Base-by-base conservation (phyloP, 352 stramenopile species). In the Pythium sp. region DNA sequence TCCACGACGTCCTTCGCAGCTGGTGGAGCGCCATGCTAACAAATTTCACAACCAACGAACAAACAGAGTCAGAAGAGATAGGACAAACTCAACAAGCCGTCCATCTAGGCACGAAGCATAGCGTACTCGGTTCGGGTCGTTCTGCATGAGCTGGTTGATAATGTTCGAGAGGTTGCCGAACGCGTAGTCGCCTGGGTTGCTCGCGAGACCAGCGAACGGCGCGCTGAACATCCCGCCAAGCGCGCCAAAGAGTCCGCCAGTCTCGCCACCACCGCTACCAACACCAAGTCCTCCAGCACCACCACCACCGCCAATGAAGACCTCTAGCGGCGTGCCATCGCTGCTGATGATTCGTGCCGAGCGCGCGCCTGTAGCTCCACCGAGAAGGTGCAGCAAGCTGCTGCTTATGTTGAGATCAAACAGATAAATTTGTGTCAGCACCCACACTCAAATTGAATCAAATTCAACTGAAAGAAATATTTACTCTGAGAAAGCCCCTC, bases 91-190 rank as follows among this genome's bases (percentile, higher is more conserved):
- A 57, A 64, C 47, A 64, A 20, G 15, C 30, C n/a, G 9, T 32
- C 20, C 28, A 18, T 36, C 26, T 34, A 2, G 53, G 51, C 6
- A 15, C 46, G 24, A 1, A 30, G 7, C 4, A 15, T 5, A 3
- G 72, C 80, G 68, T 82, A 94, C 88, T 70, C 88, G 77, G 66
- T 94, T 96, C 8, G 86, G 76, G 38, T 96, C 88, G 71, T 94
- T 94, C 61, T 94, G 86, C 88, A 96, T 96, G 22, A 96, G 80
- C 65, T 96, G 88, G 67, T 94, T 94, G 62, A 96, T 94, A 28
- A 96, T 76, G 55, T 76, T 93, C 18, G 87, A 81, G 68, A 94
- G 86, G 58, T 90, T 94, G 34, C 88, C 88, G 65, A 96, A 91
- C 4, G 86, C 88, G 55, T 96, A 96, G 72, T 96, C 88, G 1